These are phyloP conservation scores for Bruguiera hainesii DNA, from an alignment of 441 rosid genomes.

Conservation along the genomic window DNA sequence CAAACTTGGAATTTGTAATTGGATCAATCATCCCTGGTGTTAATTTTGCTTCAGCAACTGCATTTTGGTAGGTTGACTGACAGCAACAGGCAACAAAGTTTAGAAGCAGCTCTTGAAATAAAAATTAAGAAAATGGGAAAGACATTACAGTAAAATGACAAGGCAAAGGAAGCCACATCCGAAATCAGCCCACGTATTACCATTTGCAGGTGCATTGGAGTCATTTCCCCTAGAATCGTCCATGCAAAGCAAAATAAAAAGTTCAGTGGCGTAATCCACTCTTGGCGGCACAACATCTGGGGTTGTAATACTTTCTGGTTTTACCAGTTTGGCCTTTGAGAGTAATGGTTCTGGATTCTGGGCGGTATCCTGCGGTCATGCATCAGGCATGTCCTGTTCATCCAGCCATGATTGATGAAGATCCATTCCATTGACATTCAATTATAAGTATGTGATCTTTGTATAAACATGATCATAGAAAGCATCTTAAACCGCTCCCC, in stretches of 20 bases:
- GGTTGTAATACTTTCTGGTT: constrained; percentile 21
- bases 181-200: constrained; percentile 21
- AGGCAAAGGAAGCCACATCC: constrained; percentile 26
- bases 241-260: constrained; percentile 55
- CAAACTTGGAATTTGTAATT: constrained; percentile 17
- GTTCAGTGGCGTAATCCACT: constrained; percentile 66
- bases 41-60: constrained; percentile 40
- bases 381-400: constrained; percentile 30
- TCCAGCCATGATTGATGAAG: background rate
- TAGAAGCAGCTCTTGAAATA: constrained; percentile 4
- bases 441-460: background rate
- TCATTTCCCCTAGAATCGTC: constrained; percentile 39
- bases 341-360: constrained; percentile 31
- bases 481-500: background rate
- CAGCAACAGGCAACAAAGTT: constrained; percentile 10
- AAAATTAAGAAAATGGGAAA: constrained; percentile 3
- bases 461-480: background rate
- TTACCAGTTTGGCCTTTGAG: constrained; percentile 24
- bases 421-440: background rate
- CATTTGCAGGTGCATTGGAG: constrained; percentile 19
- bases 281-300: constrained; percentile 29
- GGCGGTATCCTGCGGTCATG: constrained; percentile 27
- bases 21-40: constrained; percentile 18
- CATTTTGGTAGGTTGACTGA: constrained; percentile 18
- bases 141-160: background rate